Evolutionary conservation across 495 filamentous ascomycete species (phyloP), one percentile per base, ranked within the genome.

Genomic region (Talaromyces proteolyticus): DNA sequence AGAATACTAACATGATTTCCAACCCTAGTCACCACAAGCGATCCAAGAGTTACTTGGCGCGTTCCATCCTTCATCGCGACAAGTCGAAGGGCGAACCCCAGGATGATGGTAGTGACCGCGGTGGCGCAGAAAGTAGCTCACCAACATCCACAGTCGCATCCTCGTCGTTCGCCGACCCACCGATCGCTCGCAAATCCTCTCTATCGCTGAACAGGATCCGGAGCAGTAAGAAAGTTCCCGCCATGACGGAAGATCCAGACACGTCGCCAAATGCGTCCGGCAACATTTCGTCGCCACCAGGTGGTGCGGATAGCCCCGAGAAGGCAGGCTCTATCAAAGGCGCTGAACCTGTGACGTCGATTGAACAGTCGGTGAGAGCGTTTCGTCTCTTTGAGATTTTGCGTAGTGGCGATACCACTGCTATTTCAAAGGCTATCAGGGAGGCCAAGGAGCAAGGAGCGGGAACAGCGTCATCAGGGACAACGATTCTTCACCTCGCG

Each of bases 301-400:
- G 45, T 25, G 45, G 45, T 16, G 21, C 21, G 11, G 45, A 47
- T 12, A 66, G 60, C 45, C 53, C 51, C 14, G 65, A 64, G 39
- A 60, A 58, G 21, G 56, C 66, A 29, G 66, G 62, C 40, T 50
- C 69, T 51, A 57, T 68, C 20, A 60, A 68, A 18, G 29, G 60
- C 53, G 54, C 62, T 6, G 67, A 72, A 26, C 54, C 57, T 39
- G 63, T 54, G 42, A 61, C 74, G 57, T 85, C 89, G 0, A 89
- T 98, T 36, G 92, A 98, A 58, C 89, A 96, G 63, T 96, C 93
- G 0, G 91, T 98, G 29, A 80, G 83, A 53, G 90, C 91, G 53
- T 98, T 97, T 69, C 84, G 91, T 52, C 79, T 97, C 21, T 96
- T 96, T 60, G 93, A 96, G 66, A 84, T 90, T 16, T 71, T 98